These are phyloP conservation scores for Viola odorata DNA, from an alignment of 345 rosid genomes.

Conservation along the genomic window DNA sequence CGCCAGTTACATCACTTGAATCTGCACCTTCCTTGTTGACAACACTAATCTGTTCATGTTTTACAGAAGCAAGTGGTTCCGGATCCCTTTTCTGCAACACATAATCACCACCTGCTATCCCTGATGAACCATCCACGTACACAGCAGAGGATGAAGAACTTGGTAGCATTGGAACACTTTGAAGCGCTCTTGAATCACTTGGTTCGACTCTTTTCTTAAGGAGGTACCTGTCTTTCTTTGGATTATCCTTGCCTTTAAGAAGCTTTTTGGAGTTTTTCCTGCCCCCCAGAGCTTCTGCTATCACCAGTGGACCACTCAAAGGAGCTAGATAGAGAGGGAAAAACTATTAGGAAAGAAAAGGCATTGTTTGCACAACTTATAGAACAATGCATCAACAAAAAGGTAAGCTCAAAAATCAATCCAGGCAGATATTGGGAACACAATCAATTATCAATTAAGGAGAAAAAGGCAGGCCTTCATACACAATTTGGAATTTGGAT, in stretches of 20 bases:
- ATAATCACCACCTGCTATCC: slow-evolving; percentile 43
- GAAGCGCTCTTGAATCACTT: slow-evolving; percentile 25
- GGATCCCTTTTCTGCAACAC: slow-evolving; percentile 66
- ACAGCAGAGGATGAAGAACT: slow-evolving; percentile 28
- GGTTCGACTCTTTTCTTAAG: slow-evolving; percentile 76
- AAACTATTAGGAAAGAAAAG: slow-evolving; percentile 11
- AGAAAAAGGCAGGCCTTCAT: background rate
- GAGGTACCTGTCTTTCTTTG: slow-evolving; percentile 71
- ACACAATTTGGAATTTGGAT: background rate
- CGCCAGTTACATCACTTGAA: slow-evolving; percentile 27
- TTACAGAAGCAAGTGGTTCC: slow-evolving; percentile 27
- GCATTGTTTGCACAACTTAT: slow-evolving; percentile 14
- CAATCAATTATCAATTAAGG: background rate
- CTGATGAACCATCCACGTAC: slow-evolving; percentile 37
- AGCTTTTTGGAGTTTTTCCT: slow-evolving; percentile 54
- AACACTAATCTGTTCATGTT: slow-evolving; percentile 32
- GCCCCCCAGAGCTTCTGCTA: slow-evolving; percentile 73
- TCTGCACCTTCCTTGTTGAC: slow-evolving; percentile 31
- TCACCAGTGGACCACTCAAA: slow-evolving; percentile 89
- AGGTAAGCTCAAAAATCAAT: background rate
- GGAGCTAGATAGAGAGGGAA: slow-evolving; percentile 57
- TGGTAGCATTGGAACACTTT: slow-evolving; percentile 38
- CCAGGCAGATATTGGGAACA: background rate
- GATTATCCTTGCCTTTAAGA: slow-evolving; percentile 66
- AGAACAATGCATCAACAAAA: background rate